These are phyloP conservation scores for Aspergillus proliferans DNA, from an alignment of 2,329 filamentous ascomycete genomes.

Conservation along the genomic window DNA sequence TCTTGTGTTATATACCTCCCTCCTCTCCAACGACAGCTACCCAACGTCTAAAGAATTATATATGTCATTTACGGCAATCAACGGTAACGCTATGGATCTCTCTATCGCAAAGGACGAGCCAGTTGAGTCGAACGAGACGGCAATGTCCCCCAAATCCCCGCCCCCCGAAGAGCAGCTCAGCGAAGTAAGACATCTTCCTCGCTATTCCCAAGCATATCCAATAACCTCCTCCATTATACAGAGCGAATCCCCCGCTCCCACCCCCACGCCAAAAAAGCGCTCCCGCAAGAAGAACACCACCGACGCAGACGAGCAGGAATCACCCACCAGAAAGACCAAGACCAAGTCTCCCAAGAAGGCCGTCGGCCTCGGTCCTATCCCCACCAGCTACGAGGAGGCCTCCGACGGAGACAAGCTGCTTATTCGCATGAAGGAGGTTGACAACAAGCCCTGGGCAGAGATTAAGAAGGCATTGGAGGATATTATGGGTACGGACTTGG, in stretches of 20 bases:
- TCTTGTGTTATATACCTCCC: no score
- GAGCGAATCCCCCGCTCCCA: background rate
- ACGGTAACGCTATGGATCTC: no score
- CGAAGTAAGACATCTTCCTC: no score
- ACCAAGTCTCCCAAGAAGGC: conserved; percentile 4
- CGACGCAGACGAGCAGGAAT: conserved; percentile 2
- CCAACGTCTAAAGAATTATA: no score
- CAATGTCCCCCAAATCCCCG: no score
- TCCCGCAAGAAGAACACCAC: conserved; percentile 20
- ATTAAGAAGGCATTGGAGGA: background rate
- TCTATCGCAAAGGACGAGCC: no score
- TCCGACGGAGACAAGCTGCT: background rate
- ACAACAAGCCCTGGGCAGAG: background rate
- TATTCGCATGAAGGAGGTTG: background rate
- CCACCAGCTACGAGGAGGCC: conserved; percentile 14
- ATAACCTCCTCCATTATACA: background rate
- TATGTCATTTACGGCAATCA: no score
- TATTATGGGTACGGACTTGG: background rate
- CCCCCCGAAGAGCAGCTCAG: no score
- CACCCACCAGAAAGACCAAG: background rate
- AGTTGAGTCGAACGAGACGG: no score
- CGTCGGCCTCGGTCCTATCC: conserved; percentile 12
- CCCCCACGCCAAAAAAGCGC: no score
- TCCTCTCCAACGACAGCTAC: no score
- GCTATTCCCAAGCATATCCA: no score